Evolutionary conservation across 352 stramenopile genomes (phyloP), one percentile per base, ranked within the genome.

Genomic region (Phytophthora citrophthora): DNA sequence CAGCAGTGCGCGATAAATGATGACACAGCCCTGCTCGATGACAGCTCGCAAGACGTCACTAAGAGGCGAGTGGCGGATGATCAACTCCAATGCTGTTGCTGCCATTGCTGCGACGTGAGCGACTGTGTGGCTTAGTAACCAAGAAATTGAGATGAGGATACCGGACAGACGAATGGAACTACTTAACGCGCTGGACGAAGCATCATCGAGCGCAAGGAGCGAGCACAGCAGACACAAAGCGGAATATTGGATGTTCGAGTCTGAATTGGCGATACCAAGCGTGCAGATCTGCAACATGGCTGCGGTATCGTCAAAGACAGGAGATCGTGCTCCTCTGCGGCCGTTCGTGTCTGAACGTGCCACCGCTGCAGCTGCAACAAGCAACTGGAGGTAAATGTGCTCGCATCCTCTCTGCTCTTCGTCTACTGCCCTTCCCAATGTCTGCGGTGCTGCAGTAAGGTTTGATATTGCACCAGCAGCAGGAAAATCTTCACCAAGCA

Each of bases 21-120:
- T 47, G 6, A 83, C 59, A 49, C 77, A 86, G 50, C 74, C 74
- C 48, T 86, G 77, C 43, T 86, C 77, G 20, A 86, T 68, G 18
- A 86, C 41, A 5, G 56, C 72, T 12, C 77, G 72, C 4, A 72
- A 27, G 5, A 83, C 48, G 27, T 83, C 77, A 6, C 60, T 68
- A 5, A 56, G 29, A 11, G 72, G 57, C 6, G 77, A 86, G 6
- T 64, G 45, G 0, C 46, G 34, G 9, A 68, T 66, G 18, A 76
- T 41, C 26, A 43, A 5, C 8, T 47, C 41, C 11, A 84, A 24
- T 0, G 76, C 47, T 9, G 53, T 53, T 4, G 55, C 38, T 31
- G 69, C 61, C 18, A 63, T 68, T 2, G 47, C 34, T 26, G 63
- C 61, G 5, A 83, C 70, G 15, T 55, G 34, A 1, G 15, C 13